Conservation (phyloP, 805 yeast genomes). For the Wickerhamiella azyma region DNA sequence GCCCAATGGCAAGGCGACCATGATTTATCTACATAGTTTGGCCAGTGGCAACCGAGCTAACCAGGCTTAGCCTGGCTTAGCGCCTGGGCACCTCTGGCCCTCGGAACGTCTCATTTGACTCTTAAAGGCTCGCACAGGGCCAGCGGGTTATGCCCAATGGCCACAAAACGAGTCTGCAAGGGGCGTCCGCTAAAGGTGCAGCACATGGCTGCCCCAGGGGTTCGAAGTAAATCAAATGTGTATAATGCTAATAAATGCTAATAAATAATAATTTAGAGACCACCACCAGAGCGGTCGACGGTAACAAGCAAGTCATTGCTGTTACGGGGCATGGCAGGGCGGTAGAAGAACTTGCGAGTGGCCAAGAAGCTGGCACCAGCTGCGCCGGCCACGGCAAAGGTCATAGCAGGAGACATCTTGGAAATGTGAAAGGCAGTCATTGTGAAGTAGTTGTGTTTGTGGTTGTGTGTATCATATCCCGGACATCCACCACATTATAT, state of each 20-base stretch:
- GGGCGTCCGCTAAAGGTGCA: no score
- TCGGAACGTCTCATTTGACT: no score
- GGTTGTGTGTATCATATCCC: background rate
- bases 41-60: no score
- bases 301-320: slow-evolving; percentile 23
- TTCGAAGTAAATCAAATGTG: background rate
- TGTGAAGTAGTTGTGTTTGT: background rate
- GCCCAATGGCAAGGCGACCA: no score
- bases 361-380: slow-evolving; percentile 18
- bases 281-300: slow-evolving; percentile 29
- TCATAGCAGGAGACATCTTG: slow-evolving; percentile 11
- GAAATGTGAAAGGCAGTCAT: slow-evolving; percentile 5
- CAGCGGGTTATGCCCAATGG: no score
- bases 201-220: no score
- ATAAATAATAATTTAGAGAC: slow-evolving; percentile 16
- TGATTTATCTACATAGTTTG: no score
- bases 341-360: slow-evolving; percentile 22
- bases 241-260: background rate
- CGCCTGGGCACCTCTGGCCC: no score
- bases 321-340: slow-evolving; percentile 23
- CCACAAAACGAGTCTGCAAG: no score
- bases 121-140: no score
- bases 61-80: no score
- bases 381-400: slow-evolving; percentile 17
- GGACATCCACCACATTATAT: slow-evolving; percentile 1